Base-by-base conservation (phyloP, 2,329 filamentous ascomycete species). In the Paecilomyces dactylethromorphus region DNA sequence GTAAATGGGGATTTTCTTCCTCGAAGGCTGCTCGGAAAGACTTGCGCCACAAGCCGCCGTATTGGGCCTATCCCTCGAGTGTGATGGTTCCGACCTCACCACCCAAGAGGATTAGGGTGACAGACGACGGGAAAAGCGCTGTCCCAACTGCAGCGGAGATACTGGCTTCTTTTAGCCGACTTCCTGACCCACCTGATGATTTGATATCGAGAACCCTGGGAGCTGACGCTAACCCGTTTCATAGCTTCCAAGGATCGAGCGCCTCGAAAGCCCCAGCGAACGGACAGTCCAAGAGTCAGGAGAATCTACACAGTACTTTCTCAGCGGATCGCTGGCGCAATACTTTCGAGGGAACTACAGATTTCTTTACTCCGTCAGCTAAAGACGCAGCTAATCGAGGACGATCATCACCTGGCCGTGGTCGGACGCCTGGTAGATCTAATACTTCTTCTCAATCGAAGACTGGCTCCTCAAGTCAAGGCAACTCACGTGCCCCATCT, bases 251-350 rank as follows among this genome's bases (percentile, higher is more conserved):
- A n/a, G 56, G 54, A 51, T 55, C 58, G 12, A 65, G 63, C 21
- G 53, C 59, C 21, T 58, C 61, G 56, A 62, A 54, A 58, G 24
- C 53, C 8, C 22, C 58, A 11, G 45, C 56, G 21, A 60, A 64
- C 56, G 59, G 65, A 35, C 58, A 64, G 18, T 68, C 68, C 35
- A 75, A 70, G 49, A 73, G 69, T 57, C 67, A 75, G 56, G 70
- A 71, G 31, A 66, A 65, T 52, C 61, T 68, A 24, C 71, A 71
- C 29, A 74, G 74, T 32, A 71, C 71, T 53, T 80, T 80, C 54
- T 76, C 75, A 4, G 74, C 75, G 0, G 69, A 71, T 12, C 74
- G 75, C 21, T 79, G 76, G 76, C 68, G 72, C 54, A 69, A 69
- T 54, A 72, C 71, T 52, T 68, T 78, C 56, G 66, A 66, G n/a